A percentile compares a stretch with the other conserved stretches of the same genome.
Conservation (phyloP, 1,284 basidiomycete species). For the Rhizoctonia solani region DNA sequence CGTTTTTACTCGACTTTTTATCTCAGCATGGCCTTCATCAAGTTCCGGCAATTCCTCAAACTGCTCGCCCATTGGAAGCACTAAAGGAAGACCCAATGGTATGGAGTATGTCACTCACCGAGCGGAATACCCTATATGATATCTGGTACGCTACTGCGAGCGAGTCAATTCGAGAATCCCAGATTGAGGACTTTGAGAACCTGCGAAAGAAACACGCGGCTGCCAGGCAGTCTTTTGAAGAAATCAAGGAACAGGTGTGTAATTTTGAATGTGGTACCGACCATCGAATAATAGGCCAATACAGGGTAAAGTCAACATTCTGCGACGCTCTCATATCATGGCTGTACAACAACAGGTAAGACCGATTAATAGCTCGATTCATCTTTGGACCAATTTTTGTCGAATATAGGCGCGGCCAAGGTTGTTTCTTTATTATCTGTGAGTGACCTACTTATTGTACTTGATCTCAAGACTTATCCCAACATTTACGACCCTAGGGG, state of each 20-base stretch:
- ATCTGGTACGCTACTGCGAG: constrained; percentile 30
- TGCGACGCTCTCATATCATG: constrained; percentile 39
- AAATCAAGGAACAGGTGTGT: constrained; percentile 48
- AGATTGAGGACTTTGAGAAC: constrained; percentile 48
- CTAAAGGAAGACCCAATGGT: constrained; percentile 18
- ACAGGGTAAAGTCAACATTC: constrained; percentile 34
- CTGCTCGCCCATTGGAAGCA: constrained; percentile 11
- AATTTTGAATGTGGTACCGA: neutral
- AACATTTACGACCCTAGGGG: no score
- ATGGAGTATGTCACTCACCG: constrained; percentile 34
- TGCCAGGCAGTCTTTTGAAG: constrained; percentile 42
- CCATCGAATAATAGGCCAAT: neutral
- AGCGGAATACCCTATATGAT: constrained; percentile 29
- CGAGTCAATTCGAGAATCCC: constrained; percentile 43
- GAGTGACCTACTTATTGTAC: constrained; percentile 15
- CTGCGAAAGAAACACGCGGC: constrained; percentile 46
- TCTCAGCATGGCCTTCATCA: neutral
- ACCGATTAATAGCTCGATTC: no score
- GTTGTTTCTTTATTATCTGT: constrained; percentile 39
- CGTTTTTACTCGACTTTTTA: neutral
- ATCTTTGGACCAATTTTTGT: neutral
- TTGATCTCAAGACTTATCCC: no score
- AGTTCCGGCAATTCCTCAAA: constrained; percentile 3
- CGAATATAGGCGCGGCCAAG: constrained; percentile 39
- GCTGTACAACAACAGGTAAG: constrained; percentile 42